Evolutionary conservation across 495 filamentous ascomycete genomes (phyloP).

Genomic region (Delitschia confertaspora): DNA sequence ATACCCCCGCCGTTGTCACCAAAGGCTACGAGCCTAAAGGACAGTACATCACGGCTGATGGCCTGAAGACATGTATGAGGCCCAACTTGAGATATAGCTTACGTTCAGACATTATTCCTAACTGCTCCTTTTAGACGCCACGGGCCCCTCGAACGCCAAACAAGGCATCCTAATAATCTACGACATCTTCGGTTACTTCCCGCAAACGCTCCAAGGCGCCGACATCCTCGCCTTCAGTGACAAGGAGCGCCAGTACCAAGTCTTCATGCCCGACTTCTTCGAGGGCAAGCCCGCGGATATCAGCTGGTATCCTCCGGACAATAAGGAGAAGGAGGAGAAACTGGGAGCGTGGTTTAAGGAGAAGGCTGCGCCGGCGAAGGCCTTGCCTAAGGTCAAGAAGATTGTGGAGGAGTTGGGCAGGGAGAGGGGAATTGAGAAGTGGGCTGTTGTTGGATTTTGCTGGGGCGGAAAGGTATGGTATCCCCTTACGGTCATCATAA

Average conservation of each 20-base stretch:
- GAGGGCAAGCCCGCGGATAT: slow-evolving; percentile 28
- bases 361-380: slow-evolving; percentile 54
- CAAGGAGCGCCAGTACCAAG: slow-evolving; percentile 21
- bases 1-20: slow-evolving; percentile 47
- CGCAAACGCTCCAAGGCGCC: slow-evolving; percentile 48
- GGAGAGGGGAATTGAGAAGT: slow-evolving; percentile 57
- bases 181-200: slow-evolving; percentile 47
- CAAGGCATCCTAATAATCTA: slow-evolving; percentile 43
- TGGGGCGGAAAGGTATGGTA: slow-evolving; percentile 54
- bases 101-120: background rate
- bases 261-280: slow-evolving; percentile 33
- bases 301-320: slow-evolving; percentile 28
- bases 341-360: slow-evolving; percentile 70
- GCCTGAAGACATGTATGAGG: slow-evolving; percentile 52
- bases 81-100: background rate
- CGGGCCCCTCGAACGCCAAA: slow-evolving; percentile 34
- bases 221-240: slow-evolving; percentile 40
- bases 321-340: slow-evolving; percentile 64
- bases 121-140: slow-evolving; percentile 35
- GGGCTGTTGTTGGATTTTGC: slow-evolving; percentile 88
- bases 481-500: too few species aligned
- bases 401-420: slow-evolving; percentile 49
- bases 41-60: slow-evolving; percentile 51
- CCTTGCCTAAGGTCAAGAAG: slow-evolving; percentile 53
- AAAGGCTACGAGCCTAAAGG: slow-evolving; percentile 54